phyloP scores from a whole-genome alignment of 116 monocot genomes.

The Zostera marina region DNA sequence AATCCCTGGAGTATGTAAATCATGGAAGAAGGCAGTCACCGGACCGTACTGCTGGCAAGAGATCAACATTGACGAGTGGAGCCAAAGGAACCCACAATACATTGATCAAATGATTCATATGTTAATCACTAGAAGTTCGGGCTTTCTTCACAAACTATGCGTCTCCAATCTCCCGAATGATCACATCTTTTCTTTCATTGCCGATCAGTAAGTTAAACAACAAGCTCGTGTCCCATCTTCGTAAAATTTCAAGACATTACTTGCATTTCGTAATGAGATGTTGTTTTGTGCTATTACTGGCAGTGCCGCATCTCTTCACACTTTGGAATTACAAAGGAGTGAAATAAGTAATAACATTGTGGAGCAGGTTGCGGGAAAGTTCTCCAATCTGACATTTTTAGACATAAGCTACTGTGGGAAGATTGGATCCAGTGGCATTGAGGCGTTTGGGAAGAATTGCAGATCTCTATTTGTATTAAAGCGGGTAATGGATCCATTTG shows the following conservation, averaged over 20 bases:
- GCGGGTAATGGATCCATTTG: constrained; percentile 59
- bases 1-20: constrained; percentile 80
- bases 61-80: constrained; percentile 83
- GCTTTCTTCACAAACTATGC: constrained; percentile 39
- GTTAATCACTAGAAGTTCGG: constrained; percentile 50
- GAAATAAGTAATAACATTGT: constrained; percentile 56
- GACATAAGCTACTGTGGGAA: constrained; percentile 82
- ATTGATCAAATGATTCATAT: constrained; percentile 54
- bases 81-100: constrained; percentile 45
- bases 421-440: constrained; percentile 55
- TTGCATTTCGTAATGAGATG: not conserved
- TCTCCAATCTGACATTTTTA: constrained; percentile 61
- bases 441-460: constrained; percentile 67
- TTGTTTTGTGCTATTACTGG: constrained; percentile 14
- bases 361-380: constrained; percentile 47
- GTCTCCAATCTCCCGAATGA: constrained; percentile 53
- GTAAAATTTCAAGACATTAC: not conserved
- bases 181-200: constrained; percentile 55
- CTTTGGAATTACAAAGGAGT: constrained; percentile 62
- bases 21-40: constrained; percentile 57
- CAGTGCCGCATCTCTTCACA: constrained; percentile 55
- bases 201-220: constrained; percentile 51
- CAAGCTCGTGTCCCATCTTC: not conserved
- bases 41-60: constrained; percentile 98
- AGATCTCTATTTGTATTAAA: constrained; percentile 39